These are phyloP conservation scores for Mycosphaerella sp. DNA, from an alignment of 2,329 filamentous ascomycete species.

Conservation along the genomic window DNA sequence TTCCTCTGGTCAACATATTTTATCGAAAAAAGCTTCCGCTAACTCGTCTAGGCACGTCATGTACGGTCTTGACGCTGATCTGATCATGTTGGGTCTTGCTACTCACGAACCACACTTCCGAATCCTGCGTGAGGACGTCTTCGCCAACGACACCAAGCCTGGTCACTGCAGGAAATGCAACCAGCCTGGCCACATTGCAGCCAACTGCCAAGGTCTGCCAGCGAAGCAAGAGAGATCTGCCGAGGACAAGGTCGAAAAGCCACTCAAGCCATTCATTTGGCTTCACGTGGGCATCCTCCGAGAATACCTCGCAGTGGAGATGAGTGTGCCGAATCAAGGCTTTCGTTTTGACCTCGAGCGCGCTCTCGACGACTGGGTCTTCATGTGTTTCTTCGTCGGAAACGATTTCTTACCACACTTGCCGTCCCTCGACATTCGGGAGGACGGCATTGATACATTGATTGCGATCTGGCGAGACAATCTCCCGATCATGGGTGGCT, in stretches of 20 bases:
- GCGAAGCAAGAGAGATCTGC: slow-evolving; percentile 60
- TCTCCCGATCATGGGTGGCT: slow-evolving; percentile 84
- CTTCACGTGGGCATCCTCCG: slow-evolving; percentile 85
- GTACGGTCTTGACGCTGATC: slow-evolving; percentile 92
- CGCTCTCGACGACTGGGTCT: slow-evolving; percentile 95
- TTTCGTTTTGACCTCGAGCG: slow-evolving; percentile 92
- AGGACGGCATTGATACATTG: slow-evolving; percentile 93
- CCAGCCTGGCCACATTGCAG: slow-evolving; percentile 84
- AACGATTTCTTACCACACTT: slow-evolving; percentile 98
- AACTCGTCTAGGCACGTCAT: slow-evolving; percentile 72
- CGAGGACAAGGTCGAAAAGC: slow-evolving; percentile 72
- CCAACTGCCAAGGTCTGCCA: slow-evolving; percentile 71
- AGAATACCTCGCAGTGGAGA: slow-evolving; percentile 87
- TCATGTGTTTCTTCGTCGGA: slow-evolving; percentile 98
- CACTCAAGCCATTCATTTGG: slow-evolving; percentile 95
- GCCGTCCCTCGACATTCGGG: slow-evolving; percentile 93
- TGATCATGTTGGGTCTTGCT: slow-evolving; percentile 96
- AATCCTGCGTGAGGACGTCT: slow-evolving; percentile 93
- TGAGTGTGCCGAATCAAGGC: slow-evolving; percentile 72
- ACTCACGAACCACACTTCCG: slow-evolving; percentile 98
- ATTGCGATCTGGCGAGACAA: slow-evolving; percentile 98
- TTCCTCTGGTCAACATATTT: slow-evolving; percentile 11
- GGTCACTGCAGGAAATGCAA: slow-evolving; percentile 83
- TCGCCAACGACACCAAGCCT: slow-evolving; percentile 78
- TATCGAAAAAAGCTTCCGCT: slow-evolving; percentile 16